Conservation (phyloP, 2,329 filamentous ascomycete genomes). For the Dryadomyces quercivorus region DNA sequence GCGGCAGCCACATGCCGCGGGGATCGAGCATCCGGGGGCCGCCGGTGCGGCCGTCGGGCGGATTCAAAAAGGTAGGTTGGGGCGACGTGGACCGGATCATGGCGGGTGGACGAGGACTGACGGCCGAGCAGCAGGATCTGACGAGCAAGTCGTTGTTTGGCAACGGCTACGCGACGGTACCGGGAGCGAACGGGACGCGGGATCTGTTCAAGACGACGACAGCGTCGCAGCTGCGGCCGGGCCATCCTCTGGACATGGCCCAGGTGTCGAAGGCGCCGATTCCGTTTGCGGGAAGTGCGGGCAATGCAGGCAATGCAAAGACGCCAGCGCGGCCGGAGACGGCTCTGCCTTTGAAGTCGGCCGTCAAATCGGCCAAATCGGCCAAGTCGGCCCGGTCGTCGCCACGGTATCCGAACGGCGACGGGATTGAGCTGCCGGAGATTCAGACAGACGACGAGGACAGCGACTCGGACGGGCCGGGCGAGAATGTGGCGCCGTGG, state of each 20-base stretch:
- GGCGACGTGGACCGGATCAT: too few relatives aligned
- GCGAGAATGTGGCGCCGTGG: conserved; percentile 58
- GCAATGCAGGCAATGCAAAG: conserved; percentile 29
- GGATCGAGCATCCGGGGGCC: conserved; percentile 59
- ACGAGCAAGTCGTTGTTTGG: conserved; percentile 47
- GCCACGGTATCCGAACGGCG: conserved; percentile 77
- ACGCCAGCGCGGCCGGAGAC: conserved; percentile 50
- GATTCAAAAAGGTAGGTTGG: conserved; percentile 51
- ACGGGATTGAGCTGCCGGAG: conserved; percentile 83
- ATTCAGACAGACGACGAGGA: conserved; percentile 93
- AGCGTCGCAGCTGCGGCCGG: conserved; percentile 41
- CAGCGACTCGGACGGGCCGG: conserved; percentile 36
- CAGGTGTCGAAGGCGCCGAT: conserved; percentile 82
- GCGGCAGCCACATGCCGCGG: conserved; percentile 40
- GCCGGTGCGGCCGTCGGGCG: conserved; percentile 69
- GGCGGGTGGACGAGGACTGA: not conserved
- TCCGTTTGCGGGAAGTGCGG: conserved; percentile 50
- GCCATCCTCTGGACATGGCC: conserved; percentile 70
- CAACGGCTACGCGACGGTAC: conserved; percentile 48
- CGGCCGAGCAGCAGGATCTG: conserved; percentile 34
- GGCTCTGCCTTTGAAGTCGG: conserved; percentile 37
- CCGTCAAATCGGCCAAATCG: conserved; percentile 34
- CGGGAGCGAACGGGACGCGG: conserved; percentile 31
- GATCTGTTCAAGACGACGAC: conserved; percentile 55
- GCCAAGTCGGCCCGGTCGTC: conserved; percentile 58